These are phyloP conservation scores for Ramaria sp. DNA, from an alignment of 768 basidiomycete species.

Conservation along the genomic window DNA sequence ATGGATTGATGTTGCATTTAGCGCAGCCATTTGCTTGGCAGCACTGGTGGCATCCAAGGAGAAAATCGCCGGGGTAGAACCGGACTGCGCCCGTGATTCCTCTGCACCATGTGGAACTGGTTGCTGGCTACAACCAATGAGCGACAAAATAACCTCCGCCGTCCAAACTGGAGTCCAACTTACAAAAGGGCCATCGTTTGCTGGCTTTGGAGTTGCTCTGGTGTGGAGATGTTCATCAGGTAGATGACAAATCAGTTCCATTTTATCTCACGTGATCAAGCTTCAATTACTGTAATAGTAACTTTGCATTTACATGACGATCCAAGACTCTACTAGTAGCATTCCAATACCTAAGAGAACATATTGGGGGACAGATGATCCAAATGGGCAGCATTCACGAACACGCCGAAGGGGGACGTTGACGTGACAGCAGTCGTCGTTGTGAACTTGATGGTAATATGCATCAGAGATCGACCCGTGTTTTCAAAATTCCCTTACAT, in stretches of 20 bases:
- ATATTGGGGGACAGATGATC: no score
- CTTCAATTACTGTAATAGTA: not conserved
- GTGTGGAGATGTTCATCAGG: not conserved
- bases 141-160: not conserved
- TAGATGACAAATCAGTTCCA: not conserved
- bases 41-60: slow-evolving; percentile 49
- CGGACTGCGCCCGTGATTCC: slow-evolving; percentile 6
- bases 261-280: not conserved
- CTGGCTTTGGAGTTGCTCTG: not conserved
- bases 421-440: no score
- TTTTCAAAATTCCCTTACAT: not conserved
- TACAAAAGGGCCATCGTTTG: not conserved
- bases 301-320: no score
- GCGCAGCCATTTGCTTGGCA: slow-evolving; percentile 75
- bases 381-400: no score
- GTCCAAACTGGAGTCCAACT: not conserved
- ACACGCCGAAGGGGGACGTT: no score
- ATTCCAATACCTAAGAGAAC: not conserved
- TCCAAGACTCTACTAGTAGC: not conserved
- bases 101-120: not conserved
- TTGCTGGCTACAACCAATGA: not conserved
- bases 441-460: no score
- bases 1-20: slow-evolving; percentile 32
- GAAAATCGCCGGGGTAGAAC: slow-evolving; percentile 10
- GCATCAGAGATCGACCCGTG: not conserved